Evolutionary conservation across 2,329 filamentous ascomycete species (phyloP).

Genomic region (Colletotrichum aenigma): DNA sequence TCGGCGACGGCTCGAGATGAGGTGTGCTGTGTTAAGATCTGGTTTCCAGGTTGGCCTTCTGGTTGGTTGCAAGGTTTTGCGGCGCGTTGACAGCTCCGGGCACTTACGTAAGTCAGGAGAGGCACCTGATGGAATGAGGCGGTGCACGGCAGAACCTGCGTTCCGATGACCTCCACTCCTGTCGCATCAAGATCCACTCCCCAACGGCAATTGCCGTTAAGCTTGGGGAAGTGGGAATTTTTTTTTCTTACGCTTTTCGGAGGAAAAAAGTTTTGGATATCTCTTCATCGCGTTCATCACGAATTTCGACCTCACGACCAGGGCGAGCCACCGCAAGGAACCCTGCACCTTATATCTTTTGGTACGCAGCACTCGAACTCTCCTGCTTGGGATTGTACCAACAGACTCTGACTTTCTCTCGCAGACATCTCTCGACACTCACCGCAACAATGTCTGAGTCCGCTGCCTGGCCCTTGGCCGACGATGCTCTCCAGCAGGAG

Average conservation of each 20-base stretch:
- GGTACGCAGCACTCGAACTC: neutral
- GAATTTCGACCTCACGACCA: slow-evolving; percentile 30
- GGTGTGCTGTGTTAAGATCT: slow-evolving; percentile 36
- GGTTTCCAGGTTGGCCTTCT: slow-evolving; percentile 40
- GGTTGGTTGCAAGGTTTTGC: slow-evolving; percentile 47
- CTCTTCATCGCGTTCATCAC: neutral
- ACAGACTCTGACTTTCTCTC: neutral
- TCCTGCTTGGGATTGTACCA: neutral
- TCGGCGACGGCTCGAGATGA: slow-evolving; percentile 19
- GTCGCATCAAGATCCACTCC: neutral
- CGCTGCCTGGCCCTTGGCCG: slow-evolving; percentile 72
- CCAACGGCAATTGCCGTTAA: slow-evolving; percentile 5
- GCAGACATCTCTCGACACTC: slow-evolving; percentile 1
- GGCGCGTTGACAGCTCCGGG: slow-evolving; percentile 30
- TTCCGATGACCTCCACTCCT: neutral
- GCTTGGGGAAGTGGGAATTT: slow-evolving; percentile 21
- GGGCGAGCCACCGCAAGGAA: slow-evolving; percentile 68
- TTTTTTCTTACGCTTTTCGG: slow-evolving; percentile 9
- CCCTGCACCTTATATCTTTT: slow-evolving; percentile 41
- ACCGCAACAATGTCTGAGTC: slow-evolving; percentile 17
- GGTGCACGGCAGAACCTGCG: neutral
- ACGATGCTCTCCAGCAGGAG: slow-evolving; percentile 76
- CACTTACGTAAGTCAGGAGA: slow-evolving; percentile 16
- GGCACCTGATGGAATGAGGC: neutral
- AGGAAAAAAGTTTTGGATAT: neutral